phyloP scores from a whole-genome alignment of 129 eudicot species.

The Centrapalus pauciflorus region DNA sequence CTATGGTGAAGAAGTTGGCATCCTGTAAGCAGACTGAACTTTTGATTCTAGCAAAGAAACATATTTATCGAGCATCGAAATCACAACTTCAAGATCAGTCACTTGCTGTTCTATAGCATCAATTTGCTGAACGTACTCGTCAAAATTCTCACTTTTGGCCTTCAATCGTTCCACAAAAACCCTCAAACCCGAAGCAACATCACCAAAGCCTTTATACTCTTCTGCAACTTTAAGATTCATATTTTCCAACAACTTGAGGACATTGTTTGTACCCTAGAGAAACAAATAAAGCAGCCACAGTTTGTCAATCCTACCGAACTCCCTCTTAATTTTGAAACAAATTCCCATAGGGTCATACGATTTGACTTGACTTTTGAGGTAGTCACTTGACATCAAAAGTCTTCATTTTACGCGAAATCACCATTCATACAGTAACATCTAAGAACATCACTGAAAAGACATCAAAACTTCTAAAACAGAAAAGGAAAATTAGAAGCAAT shows the following conservation, averaged over 20 bases:
- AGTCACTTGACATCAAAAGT: background rate
- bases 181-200: conserved; percentile 85
- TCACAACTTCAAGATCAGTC: conserved; percentile 81
- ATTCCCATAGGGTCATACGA: background rate
- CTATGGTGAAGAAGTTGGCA: conserved; percentile 43
- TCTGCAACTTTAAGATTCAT: conserved; percentile 88
- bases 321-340: background rate
- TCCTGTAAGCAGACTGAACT: conserved; percentile 57
- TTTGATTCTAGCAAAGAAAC: conserved; percentile 73
- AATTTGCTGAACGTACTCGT: conserved; percentile 62
- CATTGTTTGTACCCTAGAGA: conserved; percentile 70
- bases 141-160: conserved; percentile 65
- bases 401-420: too few species aligned
- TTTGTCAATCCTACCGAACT: background rate
- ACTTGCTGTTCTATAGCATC: conserved; percentile 86
- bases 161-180: conserved; percentile 85
- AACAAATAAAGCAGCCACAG: conserved; percentile 4
- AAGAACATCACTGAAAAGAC: background rate
- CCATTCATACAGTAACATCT: background rate
- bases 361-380: background rate
- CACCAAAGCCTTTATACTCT: conserved; percentile 85
- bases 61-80: conserved; percentile 79
- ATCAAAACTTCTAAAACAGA: background rate
- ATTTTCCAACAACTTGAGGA: conserved; percentile 76
- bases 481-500: background rate